Evolutionary conservation across 805 yeast species (phyloP), one percentile per base, ranked within the genome.

Genomic region (Millerozyma miso): DNA sequence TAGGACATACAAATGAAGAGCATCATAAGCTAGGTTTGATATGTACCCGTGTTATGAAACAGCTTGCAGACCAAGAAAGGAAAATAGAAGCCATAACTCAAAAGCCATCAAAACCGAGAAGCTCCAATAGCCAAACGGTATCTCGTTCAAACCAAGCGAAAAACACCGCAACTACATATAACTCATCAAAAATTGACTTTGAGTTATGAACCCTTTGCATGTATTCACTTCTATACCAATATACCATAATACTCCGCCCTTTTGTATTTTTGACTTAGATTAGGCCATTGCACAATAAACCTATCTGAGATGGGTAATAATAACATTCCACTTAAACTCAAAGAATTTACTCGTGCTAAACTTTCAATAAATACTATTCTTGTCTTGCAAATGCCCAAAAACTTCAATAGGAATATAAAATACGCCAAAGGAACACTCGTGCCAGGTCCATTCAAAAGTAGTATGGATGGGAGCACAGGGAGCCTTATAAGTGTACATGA

Each of bases 271-370:
- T 55, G 47, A 5, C 74, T 70, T 42, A 93, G 67, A 19, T 71
- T 69, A 19, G 77, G 78, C 99, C 99, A 93, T 60, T 93, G 99
- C 6, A 93, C 98, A 1, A 93, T 55, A 46, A 93, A 85, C 17
- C 90, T 69, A 58, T 88, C 85, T 3, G 82, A 71, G 3, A 93
- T 66, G 3, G 88, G 88, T 47, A 85, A 69, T 12, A 91, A 57
- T 15, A 93, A 59, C 38, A 63, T 57, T 0, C 98, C 99, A 14
- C 90, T 81, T 26, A 89, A 63, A 55, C 97, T 88, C 40, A 93
- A 70, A 2, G 69, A 65, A 41, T 73, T 69, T 7, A 89, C 96
- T 34, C 98, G 69, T 0, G 98, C 97, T 34, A 91, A 69, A 38
- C 93, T 83, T 62, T 91, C 98, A 19, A 91, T 69, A 56, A 91